Evolutionary conservation across 257 asterid species (phyloP).

Genomic region (Henckelia pumila): DNA sequence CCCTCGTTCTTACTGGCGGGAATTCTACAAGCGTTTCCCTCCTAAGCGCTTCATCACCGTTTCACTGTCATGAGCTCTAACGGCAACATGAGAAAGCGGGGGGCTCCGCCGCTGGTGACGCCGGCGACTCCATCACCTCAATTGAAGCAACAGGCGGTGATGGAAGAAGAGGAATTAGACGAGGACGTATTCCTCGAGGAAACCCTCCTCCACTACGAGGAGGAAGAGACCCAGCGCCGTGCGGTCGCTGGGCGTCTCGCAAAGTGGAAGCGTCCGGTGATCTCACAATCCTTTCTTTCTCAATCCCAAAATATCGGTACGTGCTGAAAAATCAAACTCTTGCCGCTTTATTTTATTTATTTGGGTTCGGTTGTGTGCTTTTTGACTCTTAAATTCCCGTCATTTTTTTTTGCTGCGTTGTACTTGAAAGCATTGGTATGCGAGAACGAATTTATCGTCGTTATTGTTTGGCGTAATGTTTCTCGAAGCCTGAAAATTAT

Average conservation of each 20-base stretch:
- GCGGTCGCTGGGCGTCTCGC: constrained; percentile 55
- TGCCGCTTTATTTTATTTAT: constrained; percentile 8
- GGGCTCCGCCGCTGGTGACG: constrained; percentile 40
- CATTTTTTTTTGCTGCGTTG: background rate
- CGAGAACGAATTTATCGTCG: background rate
- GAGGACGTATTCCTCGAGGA: constrained; percentile 89
- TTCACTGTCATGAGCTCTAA: constrained; percentile 45
- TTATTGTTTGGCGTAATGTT: background rate
- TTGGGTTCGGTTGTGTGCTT: constrained; percentile 15
- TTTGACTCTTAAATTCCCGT: background rate
- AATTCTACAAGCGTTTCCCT: constrained; percentile 29
- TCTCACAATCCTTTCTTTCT: constrained; percentile 47
- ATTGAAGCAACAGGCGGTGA: constrained; percentile 51
- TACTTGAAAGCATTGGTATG: background rate
- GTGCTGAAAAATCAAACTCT: constrained; percentile 22
- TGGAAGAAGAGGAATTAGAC: constrained; percentile 82
- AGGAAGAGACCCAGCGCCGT: constrained; percentile 61
- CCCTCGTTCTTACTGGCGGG: constrained; percentile 48
- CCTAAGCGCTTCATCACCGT: constrained; percentile 20
- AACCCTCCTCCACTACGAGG: constrained; percentile 73
- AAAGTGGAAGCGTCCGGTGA: constrained; percentile 81
- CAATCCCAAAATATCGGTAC: constrained; percentile 62
- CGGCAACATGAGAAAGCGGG: constrained; percentile 57
- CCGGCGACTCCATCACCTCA: constrained; percentile 51
- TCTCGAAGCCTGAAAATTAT: constrained; percentile 8